These are phyloP conservation scores for Taxawa tesnikishii DNA, from an alignment of 2,329 filamentous ascomycete genomes.

Conservation along the genomic window DNA sequence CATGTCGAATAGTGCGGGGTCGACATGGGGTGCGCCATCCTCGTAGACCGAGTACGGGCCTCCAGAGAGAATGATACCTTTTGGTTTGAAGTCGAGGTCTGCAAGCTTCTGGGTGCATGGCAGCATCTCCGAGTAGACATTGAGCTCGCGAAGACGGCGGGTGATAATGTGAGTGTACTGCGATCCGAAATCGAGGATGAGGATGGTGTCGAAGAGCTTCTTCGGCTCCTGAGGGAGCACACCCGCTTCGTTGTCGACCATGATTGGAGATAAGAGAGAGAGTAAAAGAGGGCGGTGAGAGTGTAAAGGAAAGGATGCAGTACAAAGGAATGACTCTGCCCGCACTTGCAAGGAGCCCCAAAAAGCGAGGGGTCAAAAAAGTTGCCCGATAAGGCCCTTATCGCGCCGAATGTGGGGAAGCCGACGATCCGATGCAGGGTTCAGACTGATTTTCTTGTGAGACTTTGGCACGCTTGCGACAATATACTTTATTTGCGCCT, in stretches of 20 bases:
- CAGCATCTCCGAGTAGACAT: conserved; percentile 79
- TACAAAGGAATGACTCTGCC: too few species aligned
- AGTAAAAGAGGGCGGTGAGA: background rate
- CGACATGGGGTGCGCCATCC: conserved; percentile 61
- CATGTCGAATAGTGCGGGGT: conserved; percentile 70
- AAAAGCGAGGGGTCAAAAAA: too few species aligned
- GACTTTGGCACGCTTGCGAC: too few species aligned
- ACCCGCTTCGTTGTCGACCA: too few species aligned
- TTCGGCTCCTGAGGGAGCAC: conserved; percentile 31
- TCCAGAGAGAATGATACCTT: conserved; percentile 69
- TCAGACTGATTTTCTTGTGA: too few species aligned
- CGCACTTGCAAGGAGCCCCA: too few species aligned
- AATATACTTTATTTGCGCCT: too few species aligned
- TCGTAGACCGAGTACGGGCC: conserved; percentile 74
- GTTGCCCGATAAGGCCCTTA: too few species aligned
- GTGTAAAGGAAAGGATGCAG: too few species aligned
- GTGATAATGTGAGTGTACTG: conserved; percentile 67
- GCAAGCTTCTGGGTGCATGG: conserved; percentile 73
- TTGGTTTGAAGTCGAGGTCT: conserved; percentile 67
- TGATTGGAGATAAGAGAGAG: too few species aligned
- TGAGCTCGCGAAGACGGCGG: conserved; percentile 62
- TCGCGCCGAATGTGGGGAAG: too few species aligned
- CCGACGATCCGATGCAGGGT: too few species aligned
- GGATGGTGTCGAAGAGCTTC: conserved; percentile 51
- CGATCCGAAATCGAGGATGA: conserved; percentile 60